Evolutionary conservation across 2,329 filamentous ascomycete genomes (phyloP), one percentile per base, ranked within the genome.

Genomic region (Diaporthe helianthi): DNA sequence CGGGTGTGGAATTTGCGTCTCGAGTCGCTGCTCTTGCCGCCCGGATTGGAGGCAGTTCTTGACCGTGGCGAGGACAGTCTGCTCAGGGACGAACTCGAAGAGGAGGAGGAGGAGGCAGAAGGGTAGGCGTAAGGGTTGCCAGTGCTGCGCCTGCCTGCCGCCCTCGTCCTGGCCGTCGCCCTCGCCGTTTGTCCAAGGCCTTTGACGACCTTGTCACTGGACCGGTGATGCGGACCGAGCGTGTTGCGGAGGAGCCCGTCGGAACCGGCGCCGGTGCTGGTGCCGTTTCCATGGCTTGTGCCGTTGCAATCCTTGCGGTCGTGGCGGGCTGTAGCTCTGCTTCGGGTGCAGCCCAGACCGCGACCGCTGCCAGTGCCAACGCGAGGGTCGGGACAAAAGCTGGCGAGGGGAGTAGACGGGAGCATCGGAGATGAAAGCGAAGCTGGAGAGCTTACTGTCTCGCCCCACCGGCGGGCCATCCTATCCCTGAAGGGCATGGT

Each of bases 391-490:
- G 65, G 49, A 26, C 22, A 53, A 54, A 29, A 52, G 29, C 26
- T 17, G 49, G n/a, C 22, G 60, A 71, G 58, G 58, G 68, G 53
- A 69, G 36, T 52, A 65, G 67, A 53, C 64, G 69, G 68, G 71
- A 69, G 26, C 65, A 72, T 68, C 71, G 38, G 71, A 72, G 69
- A 69, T 67, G 71, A 70, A 76, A 69, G 54, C 52, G 69, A 72
- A 63, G 71, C 71, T 55, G 71, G 71, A 41, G 54, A 52, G 72
- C 81, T 75, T 80, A 83, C 81, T 72, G 82, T 80, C 73, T 84
- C 83, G 75, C 83, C 83, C 71, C 84, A 82, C 63, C 82, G 82
- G 76, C 83, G 83, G 65, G 82, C 82, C 77, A 84, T 80, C 33
- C 73, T 71, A 38, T 78, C 76, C 55, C 76, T 73, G 69, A 78